Evolutionary conservation across 768 basidiomycete species (phyloP).

Genomic region (Suillus subaureus): DNA sequence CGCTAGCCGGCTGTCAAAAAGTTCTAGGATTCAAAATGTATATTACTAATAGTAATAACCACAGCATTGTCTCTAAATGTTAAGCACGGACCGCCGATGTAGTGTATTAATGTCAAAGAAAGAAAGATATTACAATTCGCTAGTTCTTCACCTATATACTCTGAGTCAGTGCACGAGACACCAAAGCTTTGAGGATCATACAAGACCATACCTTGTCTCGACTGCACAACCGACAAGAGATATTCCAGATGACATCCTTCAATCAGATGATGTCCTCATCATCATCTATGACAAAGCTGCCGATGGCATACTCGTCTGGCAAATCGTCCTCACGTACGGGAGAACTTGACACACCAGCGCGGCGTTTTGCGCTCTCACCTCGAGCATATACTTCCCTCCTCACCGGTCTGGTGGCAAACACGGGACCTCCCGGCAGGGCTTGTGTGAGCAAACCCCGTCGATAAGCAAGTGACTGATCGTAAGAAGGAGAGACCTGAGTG

Average conservation of each 20-base stretch:
- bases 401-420: slow-evolving; percentile 54
- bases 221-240: not conserved
- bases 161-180: not conserved
- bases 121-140: not conserved
- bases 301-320: slow-evolving; percentile 68
- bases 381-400: slow-evolving; percentile 46
- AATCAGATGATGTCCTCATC: slow-evolving; percentile 62
- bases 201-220: not conserved
- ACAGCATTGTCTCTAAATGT: not conserved
- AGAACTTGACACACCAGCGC: slow-evolving; percentile 55
- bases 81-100: not conserved
- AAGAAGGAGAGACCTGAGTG: slow-evolving; percentile 71
- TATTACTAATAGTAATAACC: not conserved
- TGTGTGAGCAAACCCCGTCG: slow-evolving; percentile 76
- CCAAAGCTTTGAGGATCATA: not conserved
- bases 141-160: not conserved
- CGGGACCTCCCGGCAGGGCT: slow-evolving; percentile 49
- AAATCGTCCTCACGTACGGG: slow-evolving; percentile 53
- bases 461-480: slow-evolving; percentile 73
- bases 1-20: not conserved
- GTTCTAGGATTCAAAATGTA: not conserved
- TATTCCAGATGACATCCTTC: not conserved
- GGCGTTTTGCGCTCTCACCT: slow-evolving; percentile 32
- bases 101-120: not conserved
- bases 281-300: slow-evolving; percentile 82